Conservation (phyloP, 2,329 filamentous ascomycete genomes). For the Aspergillus fumigatiaffinis region DNA sequence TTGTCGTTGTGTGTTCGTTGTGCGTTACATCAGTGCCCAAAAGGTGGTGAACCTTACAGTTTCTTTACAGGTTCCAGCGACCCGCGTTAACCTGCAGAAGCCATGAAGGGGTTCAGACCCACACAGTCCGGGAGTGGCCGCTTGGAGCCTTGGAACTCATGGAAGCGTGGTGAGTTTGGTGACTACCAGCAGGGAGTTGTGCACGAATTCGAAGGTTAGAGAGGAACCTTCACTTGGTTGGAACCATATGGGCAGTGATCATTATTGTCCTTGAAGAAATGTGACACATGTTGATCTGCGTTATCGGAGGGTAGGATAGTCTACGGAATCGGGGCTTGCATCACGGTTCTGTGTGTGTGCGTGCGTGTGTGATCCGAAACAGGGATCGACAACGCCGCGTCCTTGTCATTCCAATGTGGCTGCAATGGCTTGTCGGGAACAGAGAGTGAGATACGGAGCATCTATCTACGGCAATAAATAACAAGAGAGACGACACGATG, state of each 20-base stretch:
- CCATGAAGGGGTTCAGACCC: slow-evolving; percentile 5
- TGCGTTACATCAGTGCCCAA: background rate
- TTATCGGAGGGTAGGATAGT: background rate
- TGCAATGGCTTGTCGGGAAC: background rate
- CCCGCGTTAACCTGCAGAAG: background rate
- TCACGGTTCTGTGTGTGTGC: background rate
- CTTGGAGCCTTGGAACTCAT: slow-evolving; percentile 3
- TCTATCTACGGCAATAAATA: background rate
- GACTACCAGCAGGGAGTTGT: background rate
- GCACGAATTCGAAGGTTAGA: background rate
- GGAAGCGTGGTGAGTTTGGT: background rate
- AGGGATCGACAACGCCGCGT: background rate
- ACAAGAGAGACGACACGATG: background rate
- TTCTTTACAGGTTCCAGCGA: background rate
- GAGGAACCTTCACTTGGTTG: background rate
- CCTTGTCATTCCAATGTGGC: background rate
- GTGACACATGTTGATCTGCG: background rate
- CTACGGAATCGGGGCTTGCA: background rate
- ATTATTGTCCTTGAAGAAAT: background rate
- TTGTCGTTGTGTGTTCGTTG: background rate
- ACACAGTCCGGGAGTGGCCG: slow-evolving; percentile 11
- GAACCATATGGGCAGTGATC: background rate
- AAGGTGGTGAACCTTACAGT: background rate
- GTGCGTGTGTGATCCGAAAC: background rate
- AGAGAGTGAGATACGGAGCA: background rate